Conservation (phyloP, 2,329 filamentous ascomycete genomes). For the Capronia epimyces region DNA sequence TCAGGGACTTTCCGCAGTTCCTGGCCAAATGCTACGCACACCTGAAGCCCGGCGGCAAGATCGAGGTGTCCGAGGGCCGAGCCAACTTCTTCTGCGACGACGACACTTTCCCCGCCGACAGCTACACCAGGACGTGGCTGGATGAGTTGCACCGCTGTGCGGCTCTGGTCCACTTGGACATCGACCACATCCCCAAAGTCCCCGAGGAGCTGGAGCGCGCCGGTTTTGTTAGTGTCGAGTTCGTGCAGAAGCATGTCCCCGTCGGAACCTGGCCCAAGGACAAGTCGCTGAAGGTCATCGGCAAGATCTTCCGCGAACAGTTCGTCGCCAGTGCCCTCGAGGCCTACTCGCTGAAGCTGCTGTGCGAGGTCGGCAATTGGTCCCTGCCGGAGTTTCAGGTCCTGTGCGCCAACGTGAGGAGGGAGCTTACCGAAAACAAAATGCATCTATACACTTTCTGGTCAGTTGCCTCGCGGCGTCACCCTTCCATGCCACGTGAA, state of each 20-base stretch:
- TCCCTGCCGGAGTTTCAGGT: neutral
- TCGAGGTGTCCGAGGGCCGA: slow-evolving; percentile 33
- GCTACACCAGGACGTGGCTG: slow-evolving; percentile 12
- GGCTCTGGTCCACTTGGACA: neutral
- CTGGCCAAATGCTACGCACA: slow-evolving; percentile 26
- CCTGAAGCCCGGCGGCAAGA: slow-evolving; percentile 39
- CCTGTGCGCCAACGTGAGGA: neutral
- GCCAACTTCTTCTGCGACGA: slow-evolving; percentile 31
- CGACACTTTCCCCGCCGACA: slow-evolving; percentile 33
- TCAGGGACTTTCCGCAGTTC: slow-evolving; percentile 49
- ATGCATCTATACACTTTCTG: slow-evolving; percentile 4
- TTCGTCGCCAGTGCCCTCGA: neutral
- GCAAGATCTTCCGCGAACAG: slow-evolving; percentile 1
- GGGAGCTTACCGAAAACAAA: neutral
- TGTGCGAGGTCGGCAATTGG: slow-evolving; percentile 1
- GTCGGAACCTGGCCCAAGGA: neutral
- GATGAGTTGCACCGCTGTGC: neutral
- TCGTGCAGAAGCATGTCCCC: neutral
- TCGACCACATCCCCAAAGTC: slow-evolving; percentile 3
- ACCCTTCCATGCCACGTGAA: neutral
- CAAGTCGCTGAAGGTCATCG: slow-evolving; percentile 1
- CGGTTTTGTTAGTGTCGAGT: neutral
- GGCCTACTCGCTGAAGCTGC: slow-evolving; percentile 1
- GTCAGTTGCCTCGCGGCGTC: neutral
- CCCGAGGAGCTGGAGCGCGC: neutral